phyloP scores from a whole-genome alignment of 2,329 filamentous ascomycete genomes.

The Arthrobotrys conoides region DNA sequence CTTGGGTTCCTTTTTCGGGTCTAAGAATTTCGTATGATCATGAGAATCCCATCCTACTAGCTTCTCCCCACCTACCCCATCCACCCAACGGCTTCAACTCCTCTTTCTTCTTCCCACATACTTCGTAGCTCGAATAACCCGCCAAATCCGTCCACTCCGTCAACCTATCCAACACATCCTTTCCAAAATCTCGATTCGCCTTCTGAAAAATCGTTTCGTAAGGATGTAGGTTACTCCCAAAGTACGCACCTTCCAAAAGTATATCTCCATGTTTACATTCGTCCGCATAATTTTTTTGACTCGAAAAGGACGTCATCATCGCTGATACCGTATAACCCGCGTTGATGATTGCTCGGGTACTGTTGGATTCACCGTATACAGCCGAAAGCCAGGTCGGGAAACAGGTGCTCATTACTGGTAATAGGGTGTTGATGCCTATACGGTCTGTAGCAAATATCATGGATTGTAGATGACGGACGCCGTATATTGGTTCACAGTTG shows the following conservation, averaged over 20 bases:
- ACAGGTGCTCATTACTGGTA: conserved; percentile 62
- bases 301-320: conserved; percentile 39
- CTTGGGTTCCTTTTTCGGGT: background rate
- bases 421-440: conserved; percentile 66
- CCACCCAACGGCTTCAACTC: conserved; percentile 23
- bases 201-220: conserved; percentile 54
- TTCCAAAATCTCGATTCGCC: conserved; percentile 36
- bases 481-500: conserved; percentile 65
- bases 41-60: background rate
- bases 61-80: conserved; percentile 45
- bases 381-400: conserved; percentile 14
- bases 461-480: conserved; percentile 66
- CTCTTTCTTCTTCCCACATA: conserved; percentile 33
- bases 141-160: conserved; percentile 45
- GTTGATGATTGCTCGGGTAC: conserved; percentile 27
- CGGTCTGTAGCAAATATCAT: conserved; percentile 68
- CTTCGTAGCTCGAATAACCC: conserved; percentile 49
- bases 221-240: conserved; percentile 39
- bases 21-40: background rate
- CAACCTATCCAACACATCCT: conserved; percentile 13
- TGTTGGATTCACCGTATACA: conserved; percentile 43
- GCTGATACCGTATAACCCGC: conserved; percentile 34
- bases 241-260: conserved; percentile 22
- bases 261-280: conserved; percentile 35
- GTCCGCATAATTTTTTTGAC: conserved; percentile 28